Evolutionary conservation across 2,329 filamentous ascomycete species (phyloP), one percentile per base, ranked within the genome.

Genomic region (Dothiorella sarmentorum): DNA sequence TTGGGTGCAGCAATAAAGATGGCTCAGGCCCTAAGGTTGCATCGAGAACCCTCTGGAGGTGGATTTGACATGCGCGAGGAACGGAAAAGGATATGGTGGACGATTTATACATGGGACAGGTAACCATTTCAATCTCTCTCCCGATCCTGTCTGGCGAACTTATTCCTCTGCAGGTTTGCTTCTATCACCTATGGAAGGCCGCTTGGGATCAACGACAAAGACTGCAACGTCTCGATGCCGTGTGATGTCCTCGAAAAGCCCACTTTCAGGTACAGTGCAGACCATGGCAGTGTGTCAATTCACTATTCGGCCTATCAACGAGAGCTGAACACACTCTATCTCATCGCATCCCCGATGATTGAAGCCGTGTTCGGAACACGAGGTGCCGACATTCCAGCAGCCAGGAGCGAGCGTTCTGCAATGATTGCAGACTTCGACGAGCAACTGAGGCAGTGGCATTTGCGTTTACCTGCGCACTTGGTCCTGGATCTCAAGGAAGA

Each of bases 101-200:
- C 73, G 1, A 70, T 76, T 2, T 76, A 76, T 44, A 75, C 73
- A 0, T 76, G 73, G 73, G 74, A 76, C 42, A 64, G 73, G 63
- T 61, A 58, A 27, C 60, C 37, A 7, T n/a, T n/a, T n/a, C n/a
- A n/a, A n/a, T n/a, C 9, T 38, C 5, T 4, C 24, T 20, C 18
- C 11, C 17, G 1, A 17, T 15, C 15, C 15, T 9, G 15, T 3
- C 3, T 15, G 13, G 10, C 9, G 15, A 15, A 20, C 29, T 52
- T 58, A 27, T 60, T 49, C n/a, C 10, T 3, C 17, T 31, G n/a
- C 27, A 66, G 66, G 37, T 76, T 75, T 37, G 71, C 71, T 5
- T 75, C 73, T 5, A 73, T 75, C 10, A 73, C 71, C 0, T 77
- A 77, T 57, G 75, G 74, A 5, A 62, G 72, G 4, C 75, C 74